Percentiles rank a stretch among this genome's conserved stretches.
Evolutionary conservation across 495 filamentous ascomycete genomes (phyloP).

Genomic region (Penicillium robsamsonii): DNA sequence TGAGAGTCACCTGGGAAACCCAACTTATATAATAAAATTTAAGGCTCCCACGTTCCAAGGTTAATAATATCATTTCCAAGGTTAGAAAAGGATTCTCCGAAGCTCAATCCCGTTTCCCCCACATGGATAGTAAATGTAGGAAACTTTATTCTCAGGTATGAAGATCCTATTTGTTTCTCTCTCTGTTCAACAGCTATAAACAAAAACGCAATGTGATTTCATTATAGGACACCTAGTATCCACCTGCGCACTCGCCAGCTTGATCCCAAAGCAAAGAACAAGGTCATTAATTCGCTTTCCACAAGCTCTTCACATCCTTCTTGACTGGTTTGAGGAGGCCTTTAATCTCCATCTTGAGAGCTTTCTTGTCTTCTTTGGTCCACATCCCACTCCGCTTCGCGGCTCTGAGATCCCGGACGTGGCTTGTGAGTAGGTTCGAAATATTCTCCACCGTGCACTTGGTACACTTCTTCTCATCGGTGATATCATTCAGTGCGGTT

Average conservation of each 20-base stretch:
- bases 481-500: constrained; percentile 14
- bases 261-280: not conserved
- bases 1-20: too few species aligned
- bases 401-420: constrained; percentile 13
- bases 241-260: not conserved
- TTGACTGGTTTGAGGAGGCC: constrained; percentile 14
- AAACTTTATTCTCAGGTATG: too few species aligned
- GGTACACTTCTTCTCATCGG: constrained; percentile 17
- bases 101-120: too few species aligned
- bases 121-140: too few species aligned
- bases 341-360: constrained; percentile 21
- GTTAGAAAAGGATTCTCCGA: too few species aligned
- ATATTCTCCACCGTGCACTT: constrained; percentile 18
- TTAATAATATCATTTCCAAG: too few species aligned
- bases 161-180: too few species aligned
- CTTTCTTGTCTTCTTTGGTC: constrained; percentile 20
- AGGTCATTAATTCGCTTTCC: constrained; percentile 8
- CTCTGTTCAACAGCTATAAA: not conserved
- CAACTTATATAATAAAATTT: too few species aligned
- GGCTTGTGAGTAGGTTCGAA: constrained; percentile 12
- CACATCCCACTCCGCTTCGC: constrained; percentile 20
- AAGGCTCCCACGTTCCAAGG: too few species aligned
- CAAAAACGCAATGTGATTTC: not conserved
- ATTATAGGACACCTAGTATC: not conserved
- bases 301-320: constrained; percentile 16